Base-by-base conservation (phyloP, 1,139 yeast genomes). In the Saccharomyces pastorianus region DNA sequence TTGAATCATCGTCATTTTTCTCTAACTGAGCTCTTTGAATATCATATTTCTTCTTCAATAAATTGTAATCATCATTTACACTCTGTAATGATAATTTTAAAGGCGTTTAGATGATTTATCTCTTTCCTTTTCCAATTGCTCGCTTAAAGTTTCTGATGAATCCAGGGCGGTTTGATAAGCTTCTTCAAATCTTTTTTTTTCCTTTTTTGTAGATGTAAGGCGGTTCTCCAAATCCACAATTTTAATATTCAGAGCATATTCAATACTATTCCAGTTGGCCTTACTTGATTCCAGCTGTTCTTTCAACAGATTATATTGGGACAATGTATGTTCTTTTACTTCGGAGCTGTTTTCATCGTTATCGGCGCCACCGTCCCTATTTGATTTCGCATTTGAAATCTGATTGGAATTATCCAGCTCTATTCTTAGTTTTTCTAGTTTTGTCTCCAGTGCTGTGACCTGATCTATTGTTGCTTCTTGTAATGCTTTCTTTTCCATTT, bases 211-310 rank as follows among this genome's bases (percentile, higher is more conserved):
- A 59, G 50, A 23, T 57, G 62, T 8, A 64, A 56, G 11, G 69
- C 61, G 2, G 55, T 47, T 58, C 42, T 80, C 76, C 46, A 84
- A 69, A 41, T 70, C 69, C 26, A 78, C 74, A 7, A 83, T 72
- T 55, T 80, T 79, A 14, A 69, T 64, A 50, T 77, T 72, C 53
- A 85, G 68, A 38, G 77, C 75, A 29, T 80, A 71, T 63, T 86
- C 91, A 42, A 83, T 78, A 13, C 77, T 73, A 52, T 80, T 78
- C 89, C 90, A 85, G 63, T 81, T 83, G 54, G 80, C 83, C 52
- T 80, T 80, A 0, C 90, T 85, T 25, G 82, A 77, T 6, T 59
- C 58, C 8, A 66, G 56, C 48, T 67, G 65, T 11, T 58, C 56
- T 46, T 60, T 64, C 11, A 64, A 46, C 2, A 48, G 32, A 14